Percentiles rank a stretch among this genome's conserved stretches.
Conservation (phyloP, 768 basidiomycete species). For the Leccinellum luteum region DNA sequence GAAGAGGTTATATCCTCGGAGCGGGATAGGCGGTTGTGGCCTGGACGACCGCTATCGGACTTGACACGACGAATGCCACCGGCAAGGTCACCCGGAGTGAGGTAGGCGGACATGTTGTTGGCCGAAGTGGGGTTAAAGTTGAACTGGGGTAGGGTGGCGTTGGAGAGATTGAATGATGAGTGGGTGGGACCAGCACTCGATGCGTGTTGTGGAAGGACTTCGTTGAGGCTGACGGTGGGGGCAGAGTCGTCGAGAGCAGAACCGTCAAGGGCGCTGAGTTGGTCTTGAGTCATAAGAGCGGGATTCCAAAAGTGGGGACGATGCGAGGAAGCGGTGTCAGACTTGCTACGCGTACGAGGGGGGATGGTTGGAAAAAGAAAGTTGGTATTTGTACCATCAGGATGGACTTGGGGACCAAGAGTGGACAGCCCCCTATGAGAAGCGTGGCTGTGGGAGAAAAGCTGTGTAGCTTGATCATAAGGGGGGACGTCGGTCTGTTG, state of each 20-base stretch:
- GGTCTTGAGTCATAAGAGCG: constrained; percentile 37
- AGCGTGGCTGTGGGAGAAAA: constrained; percentile 34
- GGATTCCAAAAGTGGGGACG: constrained; percentile 55
- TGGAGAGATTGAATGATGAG: constrained; percentile 27
- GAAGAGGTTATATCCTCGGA: constrained; percentile 57
- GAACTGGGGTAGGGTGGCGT: constrained; percentile 30
- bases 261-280: constrained; percentile 32
- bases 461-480: constrained; percentile 30
- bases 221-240: constrained; percentile 29
- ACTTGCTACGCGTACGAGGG: constrained; percentile 54
- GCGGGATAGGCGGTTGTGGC: constrained; percentile 51
- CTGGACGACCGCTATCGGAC: constrained; percentile 44
- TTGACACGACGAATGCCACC: constrained; percentile 47
- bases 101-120: constrained; percentile 40
- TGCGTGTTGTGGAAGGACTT: constrained; percentile 27
- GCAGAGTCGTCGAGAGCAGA: constrained; percentile 39
- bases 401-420: constrained; percentile 29
- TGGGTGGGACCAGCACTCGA: constrained; percentile 26
- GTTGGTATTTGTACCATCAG: constrained; percentile 37
- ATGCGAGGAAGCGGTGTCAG: constrained; percentile 49
- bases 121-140: constrained; percentile 33
- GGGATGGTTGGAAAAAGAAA: constrained; percentile 38
- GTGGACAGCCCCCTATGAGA: constrained; percentile 37
- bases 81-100: constrained; percentile 29
- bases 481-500: constrained; percentile 32